Evolutionary conservation across 2,329 filamentous ascomycete genomes (phyloP).

Genomic region (Aspergillus sojae): DNA sequence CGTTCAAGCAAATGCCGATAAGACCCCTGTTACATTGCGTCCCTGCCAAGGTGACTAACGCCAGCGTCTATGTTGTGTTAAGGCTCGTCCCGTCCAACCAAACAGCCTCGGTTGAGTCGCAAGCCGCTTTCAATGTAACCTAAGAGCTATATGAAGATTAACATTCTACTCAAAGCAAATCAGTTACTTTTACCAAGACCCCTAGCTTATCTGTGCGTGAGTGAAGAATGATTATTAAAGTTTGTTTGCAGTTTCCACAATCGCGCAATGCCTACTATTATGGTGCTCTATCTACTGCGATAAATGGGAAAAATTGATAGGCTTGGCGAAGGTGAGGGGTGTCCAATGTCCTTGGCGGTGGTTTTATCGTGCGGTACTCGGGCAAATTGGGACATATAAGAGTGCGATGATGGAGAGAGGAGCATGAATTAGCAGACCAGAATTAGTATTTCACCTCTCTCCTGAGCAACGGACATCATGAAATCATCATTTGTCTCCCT

Average conservation of each 20-base stretch:
- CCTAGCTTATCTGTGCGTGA: not conserved
- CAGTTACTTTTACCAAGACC: not conserved
- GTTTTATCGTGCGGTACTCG: not conserved
- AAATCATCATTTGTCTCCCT: constrained; percentile 17
- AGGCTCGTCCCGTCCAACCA: not conserved
- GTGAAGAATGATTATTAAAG: not conserved
- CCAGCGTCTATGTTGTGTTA: not conserved
- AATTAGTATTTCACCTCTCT: not conserved
- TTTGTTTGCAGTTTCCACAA: not conserved
- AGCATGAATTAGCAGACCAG: not conserved
- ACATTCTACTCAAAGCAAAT: not conserved
- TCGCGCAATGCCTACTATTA: not conserved
- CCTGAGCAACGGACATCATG: constrained; percentile 8
- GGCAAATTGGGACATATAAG: not conserved
- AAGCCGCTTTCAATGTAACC: constrained; percentile 1
- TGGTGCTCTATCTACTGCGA: not conserved
- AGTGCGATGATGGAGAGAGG: not conserved
- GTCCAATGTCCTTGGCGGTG: not conserved
- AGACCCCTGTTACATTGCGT: not conserved
- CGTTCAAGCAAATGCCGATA: not conserved
- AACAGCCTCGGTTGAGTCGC: not conserved
- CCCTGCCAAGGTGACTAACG: not conserved
- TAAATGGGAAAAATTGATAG: not conserved
- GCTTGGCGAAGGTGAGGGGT: not conserved
- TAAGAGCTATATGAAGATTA: not conserved